Evolutionary conservation across 352 stramenopile species (phyloP), one percentile per base, ranked within the genome.

Genomic region (Phytophthora fragariae): DNA sequence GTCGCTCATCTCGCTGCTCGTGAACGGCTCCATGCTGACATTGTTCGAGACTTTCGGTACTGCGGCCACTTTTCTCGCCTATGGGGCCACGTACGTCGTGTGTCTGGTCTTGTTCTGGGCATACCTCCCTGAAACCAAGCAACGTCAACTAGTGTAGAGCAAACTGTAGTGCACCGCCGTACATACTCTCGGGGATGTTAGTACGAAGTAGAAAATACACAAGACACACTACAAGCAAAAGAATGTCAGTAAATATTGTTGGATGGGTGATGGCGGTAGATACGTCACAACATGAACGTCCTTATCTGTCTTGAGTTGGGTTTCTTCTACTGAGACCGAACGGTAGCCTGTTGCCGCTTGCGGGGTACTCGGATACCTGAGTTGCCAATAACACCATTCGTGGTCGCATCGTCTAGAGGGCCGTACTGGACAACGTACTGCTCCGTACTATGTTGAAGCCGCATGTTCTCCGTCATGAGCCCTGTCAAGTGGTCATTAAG

Each of bases 401-500:
- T 59, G 12, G 37, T 52, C 49, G 68, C 19, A 33, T 50, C 62
- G 12, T 69, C 53, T 29, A 88, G 50, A 12, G 71, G 65, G 14
- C 84, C 82, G 50, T 72, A 88, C 19, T 77, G 66, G 35, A 85
- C 58, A 12, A 52, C 72, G 62, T 91, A 92, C 52, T 77, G 79
- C 70, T 95, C 88, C 41, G 92, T 92, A 37, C 83, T 83, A 55
- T 91, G 82, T 58, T 97, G 89, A 17, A 97, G 78, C 55, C 81
- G 75, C 58, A 93, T 86, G 11, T 84, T 89, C 61, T 92, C 83
- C 39, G 83, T 88, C 86, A 97, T 94, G 14, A 94, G 77, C 52
- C 91, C 90, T 21, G 88, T 96, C 63, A 97, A 76, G 68, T 97
- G 90, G 44, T 96, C 89, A 72, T 97, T 97, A 19, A 96, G 71